phyloP scores from a whole-genome alignment of 148 eudicot species.

The Fagopyrum tataricum region DNA sequence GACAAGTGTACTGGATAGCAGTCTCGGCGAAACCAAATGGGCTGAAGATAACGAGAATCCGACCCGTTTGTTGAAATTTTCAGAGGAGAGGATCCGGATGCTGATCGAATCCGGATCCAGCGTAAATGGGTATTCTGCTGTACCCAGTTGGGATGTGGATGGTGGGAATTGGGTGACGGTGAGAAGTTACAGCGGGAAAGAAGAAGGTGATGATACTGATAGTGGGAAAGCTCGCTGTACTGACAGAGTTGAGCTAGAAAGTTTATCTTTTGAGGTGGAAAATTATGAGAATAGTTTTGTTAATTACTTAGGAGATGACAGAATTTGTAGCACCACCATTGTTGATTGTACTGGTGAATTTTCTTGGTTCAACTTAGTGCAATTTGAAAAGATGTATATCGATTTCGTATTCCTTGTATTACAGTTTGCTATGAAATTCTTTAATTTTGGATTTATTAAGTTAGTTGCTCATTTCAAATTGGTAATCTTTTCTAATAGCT shows the following conservation, averaged over 20 bases:
- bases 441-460: neutral
- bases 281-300: neutral
- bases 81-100: constrained; percentile 23
- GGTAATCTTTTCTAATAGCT: neutral
- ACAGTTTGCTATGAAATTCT: neutral
- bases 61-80: neutral
- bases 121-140: neutral
- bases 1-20: neutral
- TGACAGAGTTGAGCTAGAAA: neutral
- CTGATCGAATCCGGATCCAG: constrained; percentile 18
- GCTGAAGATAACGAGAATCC: neutral
- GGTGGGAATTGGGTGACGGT: neutral
- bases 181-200: neutral
- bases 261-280: neutral
- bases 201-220: neutral
- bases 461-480: neutral
- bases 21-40: neutral
- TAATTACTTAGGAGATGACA: neutral
- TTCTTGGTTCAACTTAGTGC: neutral
- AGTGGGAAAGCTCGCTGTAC: neutral
- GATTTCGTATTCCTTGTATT: neutral
- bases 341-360: neutral
- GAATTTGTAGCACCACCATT: neutral
- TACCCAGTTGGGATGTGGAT: neutral
- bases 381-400: neutral